These are phyloP conservation scores for Clonostachys chloroleuca DNA, from an alignment of 2,329 filamentous ascomycete genomes.

Conservation along the genomic window DNA sequence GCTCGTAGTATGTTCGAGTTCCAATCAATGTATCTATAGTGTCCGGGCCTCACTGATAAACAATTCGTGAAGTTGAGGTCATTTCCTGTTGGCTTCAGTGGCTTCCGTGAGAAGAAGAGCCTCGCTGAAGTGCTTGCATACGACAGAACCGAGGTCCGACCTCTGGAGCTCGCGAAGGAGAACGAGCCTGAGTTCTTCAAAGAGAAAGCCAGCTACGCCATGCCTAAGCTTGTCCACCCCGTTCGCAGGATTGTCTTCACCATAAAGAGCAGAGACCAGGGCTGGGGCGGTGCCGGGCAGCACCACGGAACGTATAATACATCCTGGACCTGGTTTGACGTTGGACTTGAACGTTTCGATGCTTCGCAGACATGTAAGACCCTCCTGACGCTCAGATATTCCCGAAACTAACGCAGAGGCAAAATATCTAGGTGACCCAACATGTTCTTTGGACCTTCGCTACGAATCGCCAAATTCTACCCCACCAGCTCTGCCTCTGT, in stretches of 20 bases:
- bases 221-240: conserved; percentile 37
- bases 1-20: conserved; percentile 20
- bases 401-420: background rate
- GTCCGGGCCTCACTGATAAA: background rate
- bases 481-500: conserved; percentile 19
- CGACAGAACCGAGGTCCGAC: conserved; percentile 17
- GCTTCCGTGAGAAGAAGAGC: conserved; percentile 14
- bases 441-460: conserved; percentile 20
- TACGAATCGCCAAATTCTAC: conserved; percentile 10
- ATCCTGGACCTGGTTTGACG: conserved; percentile 62
- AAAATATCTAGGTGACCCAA: conserved; percentile 14
- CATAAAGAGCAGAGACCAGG: conserved; percentile 53
- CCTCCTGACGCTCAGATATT: background rate
- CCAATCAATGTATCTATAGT: background rate
- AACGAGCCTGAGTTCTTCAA: conserved; percentile 20
- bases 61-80: conserved; percentile 22
- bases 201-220: conserved; percentile 28
- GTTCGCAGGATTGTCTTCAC: conserved; percentile 60
- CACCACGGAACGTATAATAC: conserved; percentile 32
- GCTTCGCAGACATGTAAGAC: conserved; percentile 21
- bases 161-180: conserved; percentile 15
- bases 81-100: conserved; percentile 28
- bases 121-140: conserved; percentile 19
- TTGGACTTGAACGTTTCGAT: conserved; percentile 52
- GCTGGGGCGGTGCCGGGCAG: conserved; percentile 25